These are phyloP conservation scores for Helotiales sp. DNA, from an alignment of 2,329 filamentous ascomycete species.

Conservation along the genomic window DNA sequence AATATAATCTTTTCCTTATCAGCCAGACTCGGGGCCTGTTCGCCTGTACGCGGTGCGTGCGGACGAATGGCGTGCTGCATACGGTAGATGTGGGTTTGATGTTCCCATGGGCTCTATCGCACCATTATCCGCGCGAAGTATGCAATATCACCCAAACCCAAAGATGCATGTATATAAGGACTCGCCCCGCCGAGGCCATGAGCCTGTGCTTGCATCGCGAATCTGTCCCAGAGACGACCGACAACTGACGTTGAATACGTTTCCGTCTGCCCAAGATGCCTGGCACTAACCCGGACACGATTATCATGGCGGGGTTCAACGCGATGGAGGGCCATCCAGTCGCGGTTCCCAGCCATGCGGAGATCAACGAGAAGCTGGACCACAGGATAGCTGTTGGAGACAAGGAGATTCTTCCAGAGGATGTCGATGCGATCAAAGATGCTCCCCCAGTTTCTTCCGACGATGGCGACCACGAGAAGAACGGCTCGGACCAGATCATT, in stretches of 20 bases:
- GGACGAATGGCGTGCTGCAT: not conserved
- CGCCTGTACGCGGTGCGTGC: not conserved
- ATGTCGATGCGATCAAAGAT: slow-evolving; percentile 27
- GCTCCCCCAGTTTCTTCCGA: slow-evolving; percentile 15
- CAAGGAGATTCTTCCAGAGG: slow-evolving; percentile 5
- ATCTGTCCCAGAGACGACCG: slow-evolving; percentile 2
- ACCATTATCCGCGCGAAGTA: no score
- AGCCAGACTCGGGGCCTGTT: not conserved
- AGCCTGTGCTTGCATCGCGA: not conserved
- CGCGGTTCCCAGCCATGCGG: slow-evolving; percentile 32
- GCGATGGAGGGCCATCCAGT: slow-evolving; percentile 35
- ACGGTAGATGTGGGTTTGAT: no score
- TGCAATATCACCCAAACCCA: no score
- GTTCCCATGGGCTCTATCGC: no score
- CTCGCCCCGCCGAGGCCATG: not conserved
- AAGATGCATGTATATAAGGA: not conserved
- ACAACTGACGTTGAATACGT: no score
- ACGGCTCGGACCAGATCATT: slow-evolving; percentile 44
- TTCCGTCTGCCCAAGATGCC: slow-evolving; percentile 19
- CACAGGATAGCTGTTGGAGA: slow-evolving; percentile 10
- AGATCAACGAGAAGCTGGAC: slow-evolving; percentile 36
- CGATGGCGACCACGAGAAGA: slow-evolving; percentile 31
- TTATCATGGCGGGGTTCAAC: slow-evolving; percentile 33
- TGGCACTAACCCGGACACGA: slow-evolving; percentile 20
- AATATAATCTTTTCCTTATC: not conserved